Base-by-base conservation (phyloP, 345 rosid species). In the Melaleuca alternifolia region DNA sequence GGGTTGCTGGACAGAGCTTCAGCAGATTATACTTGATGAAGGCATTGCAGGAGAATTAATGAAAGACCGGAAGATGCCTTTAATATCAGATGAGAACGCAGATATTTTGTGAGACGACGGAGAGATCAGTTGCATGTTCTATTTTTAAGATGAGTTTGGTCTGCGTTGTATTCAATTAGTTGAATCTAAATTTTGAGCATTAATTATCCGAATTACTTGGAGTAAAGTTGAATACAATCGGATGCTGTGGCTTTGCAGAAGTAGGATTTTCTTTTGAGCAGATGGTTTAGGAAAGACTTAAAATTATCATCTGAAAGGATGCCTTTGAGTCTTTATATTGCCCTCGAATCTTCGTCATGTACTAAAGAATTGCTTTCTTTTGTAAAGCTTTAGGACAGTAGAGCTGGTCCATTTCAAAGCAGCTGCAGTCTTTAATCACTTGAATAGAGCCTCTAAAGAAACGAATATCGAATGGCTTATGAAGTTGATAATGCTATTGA, bases 1-100 rank as follows among this genome's bases (percentile, higher is more conserved):
- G 99, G 91, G 99, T 95, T 89, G 91, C 98, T 20, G 99, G 98
- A 50, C 99, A 96, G 92, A 98, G 92, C 94, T 96, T 95, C 93
- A 94, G 93, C 91, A 93, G 95, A 88, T 89, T 98, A 52, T 93
- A 94, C 89, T 89, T 98, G 89, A 93, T 90, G 92, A 96, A 98
- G 90, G 96, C 98, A 13, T 91, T 98, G 91, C 99, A 95, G 77
- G 99, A 97, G 1, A 90, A 92, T 84, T 95, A 92, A 94, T 65
- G 21, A 82, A 6, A 83, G 85, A n/a, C 30, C 9, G 48, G 81
- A 18, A 71, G 81, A 37, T 71, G 81, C 81, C 44, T 71, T 30
- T 71, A 26, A 71, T 71, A 5, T 37, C 41, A 30, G 53, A 54
- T 23, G 77, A 84, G 51, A 53, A 50, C 13, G 6, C 10, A 83